Base-by-base conservation (phyloP, 1,284 basidiomycete species). In the Cryptococcus sp. region DNA sequence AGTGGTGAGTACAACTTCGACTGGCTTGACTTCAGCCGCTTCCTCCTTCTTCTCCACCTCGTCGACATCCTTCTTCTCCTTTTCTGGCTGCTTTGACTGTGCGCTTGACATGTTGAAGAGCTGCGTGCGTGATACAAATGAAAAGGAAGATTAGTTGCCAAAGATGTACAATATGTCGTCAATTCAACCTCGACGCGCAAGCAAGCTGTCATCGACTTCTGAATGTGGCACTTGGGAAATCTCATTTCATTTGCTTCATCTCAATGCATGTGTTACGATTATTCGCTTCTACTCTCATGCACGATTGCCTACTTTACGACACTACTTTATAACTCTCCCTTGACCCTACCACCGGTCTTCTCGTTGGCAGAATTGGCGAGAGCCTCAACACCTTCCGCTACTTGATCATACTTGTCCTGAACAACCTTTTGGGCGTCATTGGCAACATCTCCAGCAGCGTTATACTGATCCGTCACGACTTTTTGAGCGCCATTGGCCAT, bases 351-450 rank as follows among this genome's bases (percentile, higher is more conserved):
- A 33, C 51, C 53, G 15, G 53, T 51, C 55, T 60, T 59, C 42
- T 63, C 63, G 52, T 67, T 57, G 36, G 62, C 58, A 31, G 54
- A 58, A 57, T 68, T 70, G 51, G 58, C 60, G 30, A 64, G 57
- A 15, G 59, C 53, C 41, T 65, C 63, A 5, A 59, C 59, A n/a
- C 61, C 62, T 38, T 64, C 56, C 30, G 55, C 52, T 2, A 53
- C 56, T 44, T 63, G 63, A 48, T 67, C 64, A 45, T 53, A 57
- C 7, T 42, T 46, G 37, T 60, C 58, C 15, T 49, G 44, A 33
- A 54, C 55, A 14, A 38, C 50, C 51, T 49, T 30, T 8, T 31
- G 15, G 31, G 48, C 48, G 10, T 37, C 48, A 14, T 35, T 23
- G 4, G 48, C 48, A 13, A 32, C 13, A 36, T 33, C 34, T 37